phyloP scores from a whole-genome alignment of 345 rosid species.

The Brassica carinata region DNA sequence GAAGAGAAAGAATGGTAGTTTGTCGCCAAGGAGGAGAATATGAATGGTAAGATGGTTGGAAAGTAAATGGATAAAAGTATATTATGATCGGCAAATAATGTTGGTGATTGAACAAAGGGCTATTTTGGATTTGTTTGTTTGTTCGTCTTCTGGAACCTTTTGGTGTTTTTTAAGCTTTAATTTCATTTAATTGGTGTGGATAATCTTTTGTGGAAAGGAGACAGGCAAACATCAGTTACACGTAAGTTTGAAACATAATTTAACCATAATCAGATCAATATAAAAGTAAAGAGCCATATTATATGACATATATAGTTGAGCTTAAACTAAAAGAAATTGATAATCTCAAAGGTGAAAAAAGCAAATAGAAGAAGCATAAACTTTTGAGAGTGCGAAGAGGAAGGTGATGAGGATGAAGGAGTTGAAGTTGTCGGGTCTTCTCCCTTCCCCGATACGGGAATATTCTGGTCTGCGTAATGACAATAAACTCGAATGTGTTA shows the following conservation, averaged over 20 bases:
- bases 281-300: background rate
- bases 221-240: background rate
- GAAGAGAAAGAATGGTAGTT: too few species aligned
- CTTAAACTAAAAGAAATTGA: constrained; percentile 30
- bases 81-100: background rate
- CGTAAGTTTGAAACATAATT: background rate
- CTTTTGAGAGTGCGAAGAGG: constrained; percentile 53
- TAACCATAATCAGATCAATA: constrained; percentile 3
- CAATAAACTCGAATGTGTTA: constrained; percentile 4
- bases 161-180: background rate
- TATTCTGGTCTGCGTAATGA: background rate
- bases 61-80: constrained; percentile 27
- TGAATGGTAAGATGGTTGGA: too few species aligned
- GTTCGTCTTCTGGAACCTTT: background rate
- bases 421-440: background rate
- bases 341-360: constrained; percentile 42
- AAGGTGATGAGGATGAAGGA: constrained; percentile 57
- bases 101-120: background rate
- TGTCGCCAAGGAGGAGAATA: too few species aligned
- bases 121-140: constrained; percentile 1
- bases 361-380: constrained; percentile 50
- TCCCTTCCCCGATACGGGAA: constrained; percentile 40
- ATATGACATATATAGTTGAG: background rate
- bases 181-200: background rate
- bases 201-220: background rate